Base-by-base conservation (phyloP, 2,329 filamentous ascomycete genomes). In the Penicillium verrucosum region DNA sequence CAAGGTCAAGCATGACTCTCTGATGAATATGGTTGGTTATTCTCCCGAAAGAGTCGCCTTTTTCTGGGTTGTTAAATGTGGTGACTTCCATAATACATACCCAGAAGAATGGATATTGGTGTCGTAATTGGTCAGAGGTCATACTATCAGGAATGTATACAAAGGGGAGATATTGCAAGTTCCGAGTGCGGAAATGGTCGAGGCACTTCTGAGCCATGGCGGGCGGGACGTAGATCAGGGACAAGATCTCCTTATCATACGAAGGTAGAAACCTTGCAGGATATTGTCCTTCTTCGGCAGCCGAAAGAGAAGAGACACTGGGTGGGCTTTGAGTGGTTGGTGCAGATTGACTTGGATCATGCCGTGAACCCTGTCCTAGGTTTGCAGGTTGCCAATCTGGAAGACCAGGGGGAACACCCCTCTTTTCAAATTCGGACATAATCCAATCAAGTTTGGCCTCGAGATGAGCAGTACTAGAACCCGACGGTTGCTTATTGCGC, bases 101-200 rank as follows among this genome's bases (percentile, higher is more conserved):
- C 74, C 75, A 78, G 9, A 76, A 56, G 29, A 77, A 77, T 0
- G 75, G 75, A 43, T 68, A 65, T 14, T 73, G 60, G 7, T 59
- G 50, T 14, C 68, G 70, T 2, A 78, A 54, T 44, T 65, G 57
- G 16, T 62, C 54, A 12, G 67, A 64, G 12, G 63, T 70, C 10
- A 67, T 47, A 41, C 62, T 53, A 5, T 58, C 37, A 8, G 61
- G 61, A 21, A 70, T 60, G 16, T 65, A 38, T n/a, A 64, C 32
- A 49, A 67, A 62, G 18, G 74, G 74, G 6, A 75, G 64, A 12
- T 61, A 56, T 41, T 55, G 60, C 6, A 74, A 51, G 30, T 71
- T 69, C 27, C 64, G 50, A 7, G 60, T 63, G 34, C 64, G 63
- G 46, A 67, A 66, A 2, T 56, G 43, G 16, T 47, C 42, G 30